Evolutionary conservation across 345 rosid species (phyloP).

Genomic region (Odontarrhena argentea): DNA sequence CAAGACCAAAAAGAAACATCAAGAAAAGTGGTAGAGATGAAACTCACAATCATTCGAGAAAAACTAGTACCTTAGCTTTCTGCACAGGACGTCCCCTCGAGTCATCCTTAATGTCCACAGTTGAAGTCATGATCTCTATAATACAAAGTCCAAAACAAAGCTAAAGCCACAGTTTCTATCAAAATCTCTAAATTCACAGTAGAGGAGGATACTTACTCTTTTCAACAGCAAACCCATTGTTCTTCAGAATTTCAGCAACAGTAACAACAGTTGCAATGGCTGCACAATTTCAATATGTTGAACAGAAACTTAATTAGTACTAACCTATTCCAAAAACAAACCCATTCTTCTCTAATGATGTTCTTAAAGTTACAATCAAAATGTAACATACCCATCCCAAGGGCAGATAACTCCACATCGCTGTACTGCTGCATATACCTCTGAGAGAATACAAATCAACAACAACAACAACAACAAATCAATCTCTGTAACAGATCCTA

Average conservation of each 20-base stretch:
- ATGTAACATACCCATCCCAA: constrained; percentile 77
- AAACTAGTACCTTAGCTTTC: constrained; percentile 68
- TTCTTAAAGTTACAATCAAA: too few relatives aligned
- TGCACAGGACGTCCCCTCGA: constrained; percentile 76
- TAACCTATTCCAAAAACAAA: neutral
- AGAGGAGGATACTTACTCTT: constrained; percentile 56
- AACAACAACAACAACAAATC: constrained; percentile 14
- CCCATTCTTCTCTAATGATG: neutral
- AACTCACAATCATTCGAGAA: neutral
- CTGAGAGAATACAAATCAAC: constrained; percentile 45
- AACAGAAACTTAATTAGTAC: constrained; percentile 1
- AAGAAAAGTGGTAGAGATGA: neutral
- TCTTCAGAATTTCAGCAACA: constrained; percentile 82
- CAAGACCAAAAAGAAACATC: constrained; percentile 1
- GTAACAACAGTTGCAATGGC: constrained; percentile 89
- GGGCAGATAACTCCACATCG: constrained; percentile 86
- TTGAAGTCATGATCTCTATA: constrained; percentile 73
- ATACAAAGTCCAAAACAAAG: constrained; percentile 5
- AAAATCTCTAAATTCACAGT: neutral
- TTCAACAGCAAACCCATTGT: constrained; percentile 83
- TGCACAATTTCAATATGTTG: constrained; percentile 40
- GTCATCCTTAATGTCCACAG: constrained; percentile 83
- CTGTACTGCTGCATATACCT: constrained; percentile 90
- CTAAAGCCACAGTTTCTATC: neutral
- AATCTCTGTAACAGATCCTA: neutral